A percentile compares a stretch with the other conserved stretches of the same genome.
These are phyloP conservation scores for Stagonosporopsis cucurbitacearum DNA, from an alignment of 2,329 filamentous ascomycete species.

Conservation along the genomic window DNA sequence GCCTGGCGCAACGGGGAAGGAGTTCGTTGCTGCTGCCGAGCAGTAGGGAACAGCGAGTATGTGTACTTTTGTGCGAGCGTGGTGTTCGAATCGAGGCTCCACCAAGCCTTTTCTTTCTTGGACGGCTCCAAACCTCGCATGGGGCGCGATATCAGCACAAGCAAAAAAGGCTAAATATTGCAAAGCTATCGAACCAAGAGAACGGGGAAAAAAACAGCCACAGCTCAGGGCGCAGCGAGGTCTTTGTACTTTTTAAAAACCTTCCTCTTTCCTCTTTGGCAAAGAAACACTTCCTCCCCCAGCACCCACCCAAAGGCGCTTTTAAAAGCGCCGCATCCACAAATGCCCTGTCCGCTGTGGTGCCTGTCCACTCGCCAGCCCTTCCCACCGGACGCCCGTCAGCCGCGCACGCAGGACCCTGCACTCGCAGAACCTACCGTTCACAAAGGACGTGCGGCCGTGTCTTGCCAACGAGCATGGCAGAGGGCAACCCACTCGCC, in stretches of 20 bases:
- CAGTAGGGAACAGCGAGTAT: constrained; percentile 9
- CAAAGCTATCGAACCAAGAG: background rate
- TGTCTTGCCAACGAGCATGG: background rate
- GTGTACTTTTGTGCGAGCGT: constrained; percentile 3
- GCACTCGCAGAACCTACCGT: constrained; percentile 18
- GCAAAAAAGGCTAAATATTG: too few relatives aligned
- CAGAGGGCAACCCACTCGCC: constrained; percentile 10
- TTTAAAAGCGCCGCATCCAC: constrained; percentile 3
- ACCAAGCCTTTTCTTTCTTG: constrained; percentile 21
- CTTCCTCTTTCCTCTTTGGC: too few relatives aligned
- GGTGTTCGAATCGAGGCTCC: constrained; percentile 13
- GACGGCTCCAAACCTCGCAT: constrained; percentile 13
- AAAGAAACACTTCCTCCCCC: background rate
- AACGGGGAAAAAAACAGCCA: constrained; percentile 1
- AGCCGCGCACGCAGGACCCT: background rate
- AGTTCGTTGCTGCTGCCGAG: constrained; percentile 5
- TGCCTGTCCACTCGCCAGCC: constrained; percentile 9
- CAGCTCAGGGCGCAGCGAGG: background rate
- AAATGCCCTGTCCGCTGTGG: constrained; percentile 1
- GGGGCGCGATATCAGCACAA: background rate
- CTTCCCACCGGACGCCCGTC: constrained; percentile 4
- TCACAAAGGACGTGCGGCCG: background rate
- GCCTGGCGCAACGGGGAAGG: constrained; percentile 1
- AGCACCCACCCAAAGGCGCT: background rate
- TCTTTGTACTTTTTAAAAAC: constrained; percentile 8